A percentile compares a stretch with the other conserved stretches of the same genome.
phyloP scores from a whole-genome alignment of 371 early-diverging fungal species.

The Saksenaea oblongispora region DNA sequence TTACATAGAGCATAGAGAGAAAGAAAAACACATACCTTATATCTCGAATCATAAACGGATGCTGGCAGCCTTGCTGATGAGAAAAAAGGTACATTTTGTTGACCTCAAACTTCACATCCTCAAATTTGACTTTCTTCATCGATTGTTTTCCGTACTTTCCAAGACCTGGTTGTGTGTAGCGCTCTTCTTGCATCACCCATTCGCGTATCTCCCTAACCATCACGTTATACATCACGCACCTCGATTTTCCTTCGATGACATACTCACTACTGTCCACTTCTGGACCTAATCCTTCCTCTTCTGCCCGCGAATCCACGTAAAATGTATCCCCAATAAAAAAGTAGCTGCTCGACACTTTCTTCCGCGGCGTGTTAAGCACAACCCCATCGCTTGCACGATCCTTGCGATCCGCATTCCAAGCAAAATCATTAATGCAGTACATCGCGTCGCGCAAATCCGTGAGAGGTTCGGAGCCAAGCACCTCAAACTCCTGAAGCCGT shows the following conservation, averaged over 20 bases:
- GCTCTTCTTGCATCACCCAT: conserved; percentile 29
- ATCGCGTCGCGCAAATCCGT: conserved; percentile 49
- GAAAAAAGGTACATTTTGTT: conserved; percentile 67
- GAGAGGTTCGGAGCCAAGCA: conserved; percentile 46
- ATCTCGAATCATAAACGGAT: conserved; percentile 66
- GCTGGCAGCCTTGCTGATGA: conserved; percentile 79
- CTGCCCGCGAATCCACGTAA: conserved; percentile 46
- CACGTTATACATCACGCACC: too few relatives aligned
- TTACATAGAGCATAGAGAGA: conserved; percentile 3
- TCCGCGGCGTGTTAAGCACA: conserved; percentile 18
- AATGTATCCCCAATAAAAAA: conserved; percentile 51
- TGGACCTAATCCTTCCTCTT: conserved; percentile 7
- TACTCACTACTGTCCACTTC: conserved; percentile 38
- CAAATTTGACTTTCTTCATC: conserved; percentile 59
- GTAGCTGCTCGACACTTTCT: conserved; percentile 31
- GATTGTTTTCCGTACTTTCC: conserved; percentile 20
- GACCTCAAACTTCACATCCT: conserved; percentile 56
- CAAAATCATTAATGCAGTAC: conserved; percentile 40
- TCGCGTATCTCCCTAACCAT: conserved; percentile 21
- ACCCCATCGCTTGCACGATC: conserved; percentile 4
- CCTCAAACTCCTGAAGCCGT: conserved; percentile 47
- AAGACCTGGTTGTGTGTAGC: conserved; percentile 14
- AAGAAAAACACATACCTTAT: conserved; percentile 43
- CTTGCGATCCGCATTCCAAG: conserved; percentile 7
- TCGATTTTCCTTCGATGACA: too few relatives aligned